Evolutionary conservation across 2,329 filamentous ascomycete species (phyloP).

Genomic region (Xylariaceae sp.): DNA sequence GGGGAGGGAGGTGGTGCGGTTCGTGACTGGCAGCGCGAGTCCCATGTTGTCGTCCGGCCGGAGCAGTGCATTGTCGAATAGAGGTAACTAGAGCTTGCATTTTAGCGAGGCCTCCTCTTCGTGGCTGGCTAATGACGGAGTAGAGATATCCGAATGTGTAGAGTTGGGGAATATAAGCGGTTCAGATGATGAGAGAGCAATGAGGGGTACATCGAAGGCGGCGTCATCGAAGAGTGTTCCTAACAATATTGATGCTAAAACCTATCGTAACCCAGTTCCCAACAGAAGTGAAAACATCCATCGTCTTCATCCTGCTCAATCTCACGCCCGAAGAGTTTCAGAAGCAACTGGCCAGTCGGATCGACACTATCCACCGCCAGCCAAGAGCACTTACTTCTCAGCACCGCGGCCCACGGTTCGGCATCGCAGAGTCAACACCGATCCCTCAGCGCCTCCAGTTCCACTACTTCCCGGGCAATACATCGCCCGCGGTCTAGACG

Average conservation of each 20-base stretch:
- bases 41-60: slow-evolving; percentile 16
- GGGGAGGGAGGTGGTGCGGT: slow-evolving; percentile 19
- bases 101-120: slow-evolving; percentile 15
- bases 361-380: slow-evolving; percentile 25
- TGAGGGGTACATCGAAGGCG: slow-evolving; percentile 18
- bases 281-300: slow-evolving; percentile 20
- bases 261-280: slow-evolving; percentile 15
- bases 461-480: slow-evolving; percentile 9
- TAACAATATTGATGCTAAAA: slow-evolving; percentile 12
- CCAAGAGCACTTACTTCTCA: slow-evolving; percentile 26
- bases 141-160: slow-evolving; percentile 10
- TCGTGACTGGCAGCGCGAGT: slow-evolving; percentile 12
- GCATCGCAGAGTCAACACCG: slow-evolving; percentile 14
- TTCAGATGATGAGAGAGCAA: slow-evolving; percentile 23
- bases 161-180: slow-evolving; percentile 17
- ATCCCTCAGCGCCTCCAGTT: slow-evolving; percentile 8
- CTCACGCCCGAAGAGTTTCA: slow-evolving; percentile 18
- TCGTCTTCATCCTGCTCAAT: slow-evolving; percentile 20
- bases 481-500: slow-evolving; percentile 12
- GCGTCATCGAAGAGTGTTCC: slow-evolving; percentile 11
- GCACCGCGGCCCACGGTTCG: slow-evolving; percentile 23
- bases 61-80: slow-evolving; percentile 18
- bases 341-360: slow-evolving; percentile 17
- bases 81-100: slow-evolving; percentile 22
- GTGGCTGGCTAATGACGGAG: slow-evolving; percentile 17